Evolutionary conservation across 2,329 filamentous ascomycete species (phyloP).

Genomic region (Diplodia sapinea): DNA sequence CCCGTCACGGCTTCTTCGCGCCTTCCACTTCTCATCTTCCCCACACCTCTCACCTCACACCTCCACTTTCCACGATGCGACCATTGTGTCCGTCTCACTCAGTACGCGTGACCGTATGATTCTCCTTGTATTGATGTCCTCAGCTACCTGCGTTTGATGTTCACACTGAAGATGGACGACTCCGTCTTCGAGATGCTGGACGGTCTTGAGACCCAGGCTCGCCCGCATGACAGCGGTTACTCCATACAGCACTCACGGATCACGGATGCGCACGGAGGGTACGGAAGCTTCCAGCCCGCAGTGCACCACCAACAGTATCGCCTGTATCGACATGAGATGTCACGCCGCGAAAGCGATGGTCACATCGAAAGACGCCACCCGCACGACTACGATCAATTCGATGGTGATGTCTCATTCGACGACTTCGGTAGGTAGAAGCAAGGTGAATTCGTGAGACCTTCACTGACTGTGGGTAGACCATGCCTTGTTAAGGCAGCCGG

Average conservation of each 20-base stretch:
- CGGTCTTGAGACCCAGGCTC: not conserved
- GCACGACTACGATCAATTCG: not conserved
- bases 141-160: not conserved
- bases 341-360: not conserved
- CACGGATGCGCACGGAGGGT: not conserved
- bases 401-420: constrained; percentile 8
- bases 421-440: constrained; percentile 2
- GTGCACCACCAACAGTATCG: not conserved
- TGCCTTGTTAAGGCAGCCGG: constrained; percentile 42
- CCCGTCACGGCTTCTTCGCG: not conserved
- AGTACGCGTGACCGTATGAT: not conserved
- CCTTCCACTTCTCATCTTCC: not conserved
- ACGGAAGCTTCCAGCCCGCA: not conserved
- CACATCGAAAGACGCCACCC: not conserved
- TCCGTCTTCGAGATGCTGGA: constrained; percentile 32
- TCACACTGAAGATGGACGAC: constrained; percentile 8
- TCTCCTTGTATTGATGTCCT: not conserved
- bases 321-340: not conserved
- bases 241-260: not conserved
- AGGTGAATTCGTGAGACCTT: not conserved
- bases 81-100: not conserved
- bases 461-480: constrained; percentile 41
- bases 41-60: not conserved
- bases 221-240: not conserved
- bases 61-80: not conserved